Conservation (phyloP, 768 basidiomycete genomes). For the Gyrodon lividus region DNA sequence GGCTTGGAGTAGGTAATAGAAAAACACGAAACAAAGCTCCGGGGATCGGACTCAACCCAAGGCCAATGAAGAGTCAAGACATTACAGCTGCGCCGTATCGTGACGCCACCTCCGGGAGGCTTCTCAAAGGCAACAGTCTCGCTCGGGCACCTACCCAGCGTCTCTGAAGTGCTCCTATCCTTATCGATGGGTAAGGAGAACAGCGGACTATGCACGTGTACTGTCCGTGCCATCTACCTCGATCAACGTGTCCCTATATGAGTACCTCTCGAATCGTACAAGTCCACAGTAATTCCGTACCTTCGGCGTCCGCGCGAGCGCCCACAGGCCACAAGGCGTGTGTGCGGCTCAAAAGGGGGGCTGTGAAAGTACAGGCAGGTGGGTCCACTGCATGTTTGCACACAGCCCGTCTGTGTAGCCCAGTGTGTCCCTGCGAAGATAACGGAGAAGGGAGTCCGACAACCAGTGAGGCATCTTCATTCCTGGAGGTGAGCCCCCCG, state of each 20-base stretch:
- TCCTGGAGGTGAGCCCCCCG: background rate
- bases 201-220: too few relatives aligned
- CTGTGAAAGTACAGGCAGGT: background rate
- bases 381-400: background rate
- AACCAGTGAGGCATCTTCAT: background rate
- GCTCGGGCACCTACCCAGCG: too few relatives aligned
- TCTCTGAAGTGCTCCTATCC: too few relatives aligned
- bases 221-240: too few relatives aligned
- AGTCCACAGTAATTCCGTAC: background rate
- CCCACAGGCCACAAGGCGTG: background rate
- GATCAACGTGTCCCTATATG: background rate
- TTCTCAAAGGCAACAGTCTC: too few relatives aligned
- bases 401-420: background rate
- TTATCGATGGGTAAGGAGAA: too few relatives aligned
- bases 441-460: background rate
- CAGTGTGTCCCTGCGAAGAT: background rate
- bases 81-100: too few relatives aligned
- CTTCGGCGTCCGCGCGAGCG: background rate
- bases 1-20: too few relatives aligned
- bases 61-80: too few relatives aligned
- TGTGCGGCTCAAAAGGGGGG: background rate
- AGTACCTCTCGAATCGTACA: background rate
- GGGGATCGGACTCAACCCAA: too few relatives aligned
- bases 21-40: too few relatives aligned
- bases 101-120: too few relatives aligned